These are phyloP conservation scores for Drechslera avenae DNA, from an alignment of 2,329 filamentous ascomycete species.

Conservation along the genomic window DNA sequence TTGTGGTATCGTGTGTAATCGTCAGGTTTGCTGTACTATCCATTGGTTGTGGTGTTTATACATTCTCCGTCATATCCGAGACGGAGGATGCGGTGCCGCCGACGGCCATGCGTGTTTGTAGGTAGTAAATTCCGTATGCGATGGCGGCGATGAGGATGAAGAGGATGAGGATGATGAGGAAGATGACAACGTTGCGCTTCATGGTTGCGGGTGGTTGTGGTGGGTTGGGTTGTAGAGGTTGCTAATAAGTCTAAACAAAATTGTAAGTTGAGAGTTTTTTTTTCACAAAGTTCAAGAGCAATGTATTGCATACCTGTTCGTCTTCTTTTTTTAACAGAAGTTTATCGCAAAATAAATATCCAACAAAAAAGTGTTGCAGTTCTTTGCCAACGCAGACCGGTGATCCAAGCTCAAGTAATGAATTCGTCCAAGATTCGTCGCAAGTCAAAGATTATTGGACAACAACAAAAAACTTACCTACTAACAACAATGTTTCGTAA, in stretches of 20 bases:
- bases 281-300: no score
- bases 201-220: constrained; percentile 39
- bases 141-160: constrained; percentile 57
- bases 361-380: no score
- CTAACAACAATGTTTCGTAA: background rate
- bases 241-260: background rate
- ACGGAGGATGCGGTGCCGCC: constrained; percentile 39
- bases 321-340: no score
- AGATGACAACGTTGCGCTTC: constrained; percentile 60
- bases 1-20: background rate
- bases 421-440: no score
- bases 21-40: background rate
- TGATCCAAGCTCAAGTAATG: no score
- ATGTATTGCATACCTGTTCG: no score
- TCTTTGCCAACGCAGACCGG: no score
- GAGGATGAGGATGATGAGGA: constrained; percentile 59
- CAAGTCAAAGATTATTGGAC: no score
- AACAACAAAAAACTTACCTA: background rate
- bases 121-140: constrained; percentile 57
- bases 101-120: constrained; percentile 52
- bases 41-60: background rate
- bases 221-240: background rate
- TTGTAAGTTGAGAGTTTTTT: no score
- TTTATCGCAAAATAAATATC: no score
- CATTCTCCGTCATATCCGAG: constrained; percentile 39